Evolutionary conservation across 106 monocot species (phyloP).

Genomic region (Platanthera guangdongensis): DNA sequence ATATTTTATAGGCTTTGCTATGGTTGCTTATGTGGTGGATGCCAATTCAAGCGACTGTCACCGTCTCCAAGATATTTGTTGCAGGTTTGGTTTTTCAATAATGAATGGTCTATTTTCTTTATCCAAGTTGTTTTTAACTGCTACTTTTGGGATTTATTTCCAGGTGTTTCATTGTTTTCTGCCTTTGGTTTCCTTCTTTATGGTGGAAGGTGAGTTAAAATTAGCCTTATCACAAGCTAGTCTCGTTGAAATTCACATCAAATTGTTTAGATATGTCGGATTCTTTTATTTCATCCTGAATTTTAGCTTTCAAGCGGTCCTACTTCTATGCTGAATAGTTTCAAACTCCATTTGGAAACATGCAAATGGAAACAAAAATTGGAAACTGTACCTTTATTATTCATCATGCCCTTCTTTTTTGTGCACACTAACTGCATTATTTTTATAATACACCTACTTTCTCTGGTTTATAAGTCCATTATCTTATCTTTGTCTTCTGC

Average conservation of each 20-base stretch:
- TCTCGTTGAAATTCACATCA: neutral
- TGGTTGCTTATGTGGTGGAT: conserved; percentile 37
- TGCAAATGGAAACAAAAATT: too few relatives aligned
- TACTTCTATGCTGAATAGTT: too few relatives aligned
- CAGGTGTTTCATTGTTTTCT: conserved; percentile 34
- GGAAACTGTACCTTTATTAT: too few relatives aligned
- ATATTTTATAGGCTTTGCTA: conserved; percentile 16
- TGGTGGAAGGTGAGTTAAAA: conserved; percentile 25
- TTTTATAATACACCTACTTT: too few relatives aligned
- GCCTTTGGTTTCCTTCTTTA: conserved; percentile 35
- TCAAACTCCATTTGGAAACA: too few relatives aligned
- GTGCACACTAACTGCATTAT: too few relatives aligned
- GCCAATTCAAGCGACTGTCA: conserved; percentile 13
- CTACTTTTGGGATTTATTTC: neutral
- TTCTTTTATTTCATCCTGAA: neutral
- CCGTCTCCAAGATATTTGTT: conserved; percentile 32
- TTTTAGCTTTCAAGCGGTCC: too few relatives aligned
- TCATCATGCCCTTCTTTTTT: too few relatives aligned
- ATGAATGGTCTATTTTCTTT: neutral
- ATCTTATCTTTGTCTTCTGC: too few relatives aligned
- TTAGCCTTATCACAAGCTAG: neutral
- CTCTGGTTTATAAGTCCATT: too few relatives aligned
- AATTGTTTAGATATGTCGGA: neutral
- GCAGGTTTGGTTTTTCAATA: conserved; percentile 17
- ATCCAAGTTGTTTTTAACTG: neutral